phyloP scores from a whole-genome alignment of 2,329 filamentous ascomycete genomes.

The Hypoxylon rubiginosum region DNA sequence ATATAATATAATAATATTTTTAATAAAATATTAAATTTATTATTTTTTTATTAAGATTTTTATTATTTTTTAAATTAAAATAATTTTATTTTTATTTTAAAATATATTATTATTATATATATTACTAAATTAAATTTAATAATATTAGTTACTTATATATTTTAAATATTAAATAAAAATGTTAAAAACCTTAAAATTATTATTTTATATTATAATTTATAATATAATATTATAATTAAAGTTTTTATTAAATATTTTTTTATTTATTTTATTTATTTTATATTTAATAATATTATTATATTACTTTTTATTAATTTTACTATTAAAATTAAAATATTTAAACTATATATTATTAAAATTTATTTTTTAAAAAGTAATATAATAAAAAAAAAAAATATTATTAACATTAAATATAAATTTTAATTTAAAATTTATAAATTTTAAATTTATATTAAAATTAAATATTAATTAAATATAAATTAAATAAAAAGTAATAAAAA shows the following conservation, averaged over 20 bases:
- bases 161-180: background rate
- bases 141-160: background rate
- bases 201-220: background rate
- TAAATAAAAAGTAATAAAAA: background rate
- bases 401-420: background rate
- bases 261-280: background rate
- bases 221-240: background rate
- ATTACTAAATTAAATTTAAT: background rate
- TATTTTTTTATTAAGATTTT: no score
- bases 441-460: background rate
- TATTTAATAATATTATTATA: background rate
- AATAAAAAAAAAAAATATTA: background rate
- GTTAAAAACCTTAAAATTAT: background rate
- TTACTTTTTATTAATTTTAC: background rate
- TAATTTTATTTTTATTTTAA: background rate
- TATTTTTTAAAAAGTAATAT: background rate
- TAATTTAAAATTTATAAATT: no score
- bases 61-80: background rate
- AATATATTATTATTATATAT: background rate
- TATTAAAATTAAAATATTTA: background rate
- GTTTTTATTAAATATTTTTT: no score
- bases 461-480: background rate
- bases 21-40: no score
- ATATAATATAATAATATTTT: no score
- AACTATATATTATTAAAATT: background rate